A percentile compares a stretch with the other conserved stretches of the same genome.
These are phyloP conservation scores for Hemileia vastatrix DNA, from an alignment of 1,284 basidiomycete species.

Conservation along the genomic window DNA sequence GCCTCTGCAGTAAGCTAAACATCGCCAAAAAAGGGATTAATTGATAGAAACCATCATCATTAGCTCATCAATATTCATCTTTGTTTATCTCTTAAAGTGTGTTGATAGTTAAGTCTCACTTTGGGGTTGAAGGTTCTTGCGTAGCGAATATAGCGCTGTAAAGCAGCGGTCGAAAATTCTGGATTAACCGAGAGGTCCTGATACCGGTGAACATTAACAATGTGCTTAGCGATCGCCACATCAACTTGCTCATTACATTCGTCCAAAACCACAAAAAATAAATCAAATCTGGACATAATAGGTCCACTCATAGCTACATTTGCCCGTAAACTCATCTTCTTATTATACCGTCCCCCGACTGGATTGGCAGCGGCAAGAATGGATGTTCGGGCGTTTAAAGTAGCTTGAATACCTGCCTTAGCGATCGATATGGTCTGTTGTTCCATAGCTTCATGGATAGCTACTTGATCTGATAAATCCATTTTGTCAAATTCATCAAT, in stretches of 20 bases:
- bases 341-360: slow-evolving; percentile 88
- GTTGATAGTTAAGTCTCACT: slow-evolving; percentile 48
- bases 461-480: slow-evolving; percentile 96
- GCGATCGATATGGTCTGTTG: slow-evolving; percentile 99
- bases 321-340: slow-evolving; percentile 82
- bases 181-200: slow-evolving; percentile 88
- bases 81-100: too few relatives aligned
- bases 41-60: neutral
- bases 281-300: slow-evolving; percentile 98
- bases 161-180: slow-evolving; percentile 90
- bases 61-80: too few relatives aligned
- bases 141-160: slow-evolving; percentile 94
- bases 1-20: slow-evolving; percentile 78
- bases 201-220: slow-evolving; percentile 94
- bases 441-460: slow-evolving; percentile 99
- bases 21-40: neutral
- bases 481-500: slow-evolving; percentile 99
- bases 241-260: slow-evolving; percentile 93
- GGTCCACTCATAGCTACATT: slow-evolving; percentile 98
- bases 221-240: slow-evolving; percentile 87
- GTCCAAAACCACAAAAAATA: slow-evolving; percentile 97
- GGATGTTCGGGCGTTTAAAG: slow-evolving; percentile 91
- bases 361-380: slow-evolving; percentile 98
- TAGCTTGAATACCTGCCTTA: slow-evolving; percentile 97
- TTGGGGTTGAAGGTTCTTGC: slow-evolving; percentile 94